These are phyloP conservation scores for Russula sp. DNA, from an alignment of 768 basidiomycete genomes.

Conservation along the genomic window DNA sequence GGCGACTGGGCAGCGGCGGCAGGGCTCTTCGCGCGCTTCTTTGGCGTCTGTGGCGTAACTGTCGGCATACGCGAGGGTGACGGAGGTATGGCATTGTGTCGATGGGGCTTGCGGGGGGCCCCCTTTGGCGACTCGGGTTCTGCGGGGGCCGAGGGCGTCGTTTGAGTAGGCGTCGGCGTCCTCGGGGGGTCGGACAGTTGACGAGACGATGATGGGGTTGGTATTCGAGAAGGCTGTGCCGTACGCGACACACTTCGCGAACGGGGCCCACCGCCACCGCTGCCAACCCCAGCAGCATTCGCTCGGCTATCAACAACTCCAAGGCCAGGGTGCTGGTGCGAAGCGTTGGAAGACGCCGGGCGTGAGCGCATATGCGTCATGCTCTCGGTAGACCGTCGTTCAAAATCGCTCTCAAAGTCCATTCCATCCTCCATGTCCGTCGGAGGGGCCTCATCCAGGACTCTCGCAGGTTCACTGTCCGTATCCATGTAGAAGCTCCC, in stretches of 20 bases:
- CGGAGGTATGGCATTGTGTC: conserved; percentile 15
- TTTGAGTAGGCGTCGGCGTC: conserved; percentile 36
- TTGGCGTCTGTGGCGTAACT: conserved; percentile 25
- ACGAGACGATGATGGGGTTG: conserved; percentile 28
- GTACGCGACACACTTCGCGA: conserved; percentile 15
- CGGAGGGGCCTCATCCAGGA: conserved; percentile 67
- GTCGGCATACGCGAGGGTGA: conserved; percentile 12
- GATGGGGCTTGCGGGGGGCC: conserved; percentile 15
- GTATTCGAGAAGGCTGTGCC: conserved; percentile 18
- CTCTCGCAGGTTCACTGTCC: conserved; percentile 45
- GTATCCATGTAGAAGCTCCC: conserved; percentile 64
- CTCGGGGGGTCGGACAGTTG: conserved; percentile 41
- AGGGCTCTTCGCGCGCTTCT: conserved; percentile 43
- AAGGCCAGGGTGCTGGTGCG: conserved; percentile 9
- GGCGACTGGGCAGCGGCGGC: conserved; percentile 31
- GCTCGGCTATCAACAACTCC: conserved; percentile 9
- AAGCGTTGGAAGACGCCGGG: not conserved
- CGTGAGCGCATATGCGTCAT: not conserved
- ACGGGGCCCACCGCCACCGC: conserved; percentile 9
- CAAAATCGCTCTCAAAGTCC: conserved; percentile 25
- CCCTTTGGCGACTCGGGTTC: conserved; percentile 30
- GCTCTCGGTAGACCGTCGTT: conserved; percentile 3
- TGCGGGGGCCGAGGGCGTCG: conserved; percentile 24
- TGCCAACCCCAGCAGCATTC: not conserved
- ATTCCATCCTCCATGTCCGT: conserved; percentile 62